Percentiles rank a stretch among this genome's conserved stretches.
Conservation (phyloP, 768 basidiomycete genomes). For the Agrocybe praecox region DNA sequence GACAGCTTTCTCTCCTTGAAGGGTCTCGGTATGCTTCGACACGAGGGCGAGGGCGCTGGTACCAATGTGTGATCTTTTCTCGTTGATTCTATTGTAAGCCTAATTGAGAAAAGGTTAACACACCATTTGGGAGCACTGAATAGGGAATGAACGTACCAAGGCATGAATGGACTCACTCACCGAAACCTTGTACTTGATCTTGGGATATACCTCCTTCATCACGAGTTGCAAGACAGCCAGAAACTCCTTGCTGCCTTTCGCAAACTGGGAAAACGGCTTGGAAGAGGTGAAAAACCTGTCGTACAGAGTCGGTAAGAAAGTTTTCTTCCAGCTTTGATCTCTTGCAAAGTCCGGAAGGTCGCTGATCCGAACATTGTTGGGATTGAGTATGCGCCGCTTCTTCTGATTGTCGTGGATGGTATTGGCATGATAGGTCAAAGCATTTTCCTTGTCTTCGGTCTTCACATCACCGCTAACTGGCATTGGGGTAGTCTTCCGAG, state of each 20-base stretch:
- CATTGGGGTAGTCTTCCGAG: too few relatives aligned
- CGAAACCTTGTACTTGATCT: conserved; percentile 6
- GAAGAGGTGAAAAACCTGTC: conserved; percentile 17
- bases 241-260: conserved; percentile 9
- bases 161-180: conserved; percentile 7
- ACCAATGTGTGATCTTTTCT: conserved; percentile 15
- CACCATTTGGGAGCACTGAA: background rate
- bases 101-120: background rate
- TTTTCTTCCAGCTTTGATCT: conserved; percentile 1
- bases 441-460: too few relatives aligned
- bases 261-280: conserved; percentile 12
- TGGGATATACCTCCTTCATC: conserved; percentile 13
- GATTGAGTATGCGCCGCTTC: background rate
- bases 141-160: conserved; percentile 5
- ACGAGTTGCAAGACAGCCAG: conserved; percentile 11
- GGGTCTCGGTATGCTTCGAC: conserved; percentile 1
- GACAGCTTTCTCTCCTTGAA: background rate
- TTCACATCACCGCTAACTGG: too few relatives aligned
- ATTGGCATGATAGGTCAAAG: background rate
- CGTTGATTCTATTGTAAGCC: conserved; percentile 20
- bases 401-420: background rate
- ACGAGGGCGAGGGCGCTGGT: conserved; percentile 10
- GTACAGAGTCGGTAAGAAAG: conserved; percentile 18
- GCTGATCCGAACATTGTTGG: conserved; percentile 9
- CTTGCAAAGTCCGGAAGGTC: conserved; percentile 15